Conservation (phyloP, 495 filamentous ascomycete species). For the Aspergillus sclerotioniger region DNA sequence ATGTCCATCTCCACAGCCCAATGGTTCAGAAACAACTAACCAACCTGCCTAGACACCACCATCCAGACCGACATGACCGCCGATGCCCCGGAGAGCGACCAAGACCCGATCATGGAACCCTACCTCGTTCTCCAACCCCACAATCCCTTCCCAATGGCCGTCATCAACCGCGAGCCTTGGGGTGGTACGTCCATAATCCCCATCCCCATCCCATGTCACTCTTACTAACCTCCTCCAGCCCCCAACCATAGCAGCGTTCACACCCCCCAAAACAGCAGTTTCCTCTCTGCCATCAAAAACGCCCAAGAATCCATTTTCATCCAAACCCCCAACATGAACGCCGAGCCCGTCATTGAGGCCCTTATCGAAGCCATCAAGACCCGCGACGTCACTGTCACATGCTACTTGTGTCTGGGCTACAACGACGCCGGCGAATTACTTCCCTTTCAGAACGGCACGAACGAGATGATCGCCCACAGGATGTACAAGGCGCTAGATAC, state of each 20-base stretch:
- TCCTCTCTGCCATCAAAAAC: constrained; percentile 65
- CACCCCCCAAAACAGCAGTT: constrained; percentile 71
- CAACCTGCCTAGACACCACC: constrained; percentile 45
- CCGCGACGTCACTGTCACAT: constrained; percentile 62
- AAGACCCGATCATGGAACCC: constrained; percentile 58
- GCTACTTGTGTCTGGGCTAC: constrained; percentile 73
- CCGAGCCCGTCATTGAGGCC: constrained; percentile 61
- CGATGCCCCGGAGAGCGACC: constrained; percentile 50
- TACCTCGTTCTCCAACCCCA: constrained; percentile 55
- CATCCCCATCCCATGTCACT: not conserved
- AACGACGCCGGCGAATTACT: constrained; percentile 76
- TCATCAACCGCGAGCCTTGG: constrained; percentile 66
- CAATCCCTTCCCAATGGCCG: constrained; percentile 64
- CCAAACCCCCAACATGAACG: constrained; percentile 74
- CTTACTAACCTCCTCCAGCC: constrained; percentile 23
- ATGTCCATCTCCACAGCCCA: constrained; percentile 11
- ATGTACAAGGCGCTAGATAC: constrained; percentile 52
- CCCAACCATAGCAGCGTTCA: constrained; percentile 56
- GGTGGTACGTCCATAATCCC: constrained; percentile 39
- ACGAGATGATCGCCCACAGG: constrained; percentile 63
- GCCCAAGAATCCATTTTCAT: constrained; percentile 64
- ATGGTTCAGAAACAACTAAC: constrained; percentile 3
- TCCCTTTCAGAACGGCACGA: constrained; percentile 71
- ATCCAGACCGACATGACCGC: constrained; percentile 50
- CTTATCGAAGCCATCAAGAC: constrained; percentile 57